A percentile compares a stretch with the other conserved stretches of the same genome.
These are phyloP conservation scores for Exidia glandulosa DNA, from an alignment of 768 basidiomycete genomes.

Conservation along the genomic window DNA sequence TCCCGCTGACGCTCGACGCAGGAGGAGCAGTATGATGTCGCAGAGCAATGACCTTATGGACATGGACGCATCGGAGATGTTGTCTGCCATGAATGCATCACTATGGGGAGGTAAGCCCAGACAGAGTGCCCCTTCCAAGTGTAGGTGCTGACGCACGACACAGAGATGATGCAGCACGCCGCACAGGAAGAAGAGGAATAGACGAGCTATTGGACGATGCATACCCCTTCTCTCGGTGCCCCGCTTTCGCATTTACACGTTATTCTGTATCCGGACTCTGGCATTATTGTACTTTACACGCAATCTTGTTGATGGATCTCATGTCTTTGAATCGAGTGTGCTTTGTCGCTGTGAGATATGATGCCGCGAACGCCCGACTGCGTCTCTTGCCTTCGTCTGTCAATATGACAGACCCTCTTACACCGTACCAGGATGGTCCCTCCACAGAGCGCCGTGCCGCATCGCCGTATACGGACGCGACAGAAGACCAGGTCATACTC, in stretches of 20 bases:
- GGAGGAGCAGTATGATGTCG: constrained; percentile 17
- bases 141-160: neutral
- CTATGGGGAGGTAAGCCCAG: constrained; percentile 45
- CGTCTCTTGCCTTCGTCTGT: no score
- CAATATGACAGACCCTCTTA: no score
- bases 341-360: no score
- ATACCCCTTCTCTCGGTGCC: neutral
- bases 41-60: neutral
- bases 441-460: no score
- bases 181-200: constrained; percentile 29
- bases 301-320: no score
- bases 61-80: constrained; percentile 32
- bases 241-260: neutral
- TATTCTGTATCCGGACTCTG: neutral
- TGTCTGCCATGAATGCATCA: constrained; percentile 53
- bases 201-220: neutral
- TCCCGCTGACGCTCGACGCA: no score
- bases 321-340: no score
- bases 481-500: no score
- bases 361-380: no score
- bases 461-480: no score
- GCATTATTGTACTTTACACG: no score
- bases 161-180: constrained; percentile 36
- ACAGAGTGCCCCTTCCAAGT: neutral
- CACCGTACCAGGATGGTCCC: no score